Base-by-base conservation (phyloP, 495 filamentous ascomycete species). In the Daldinia loculata region DNA sequence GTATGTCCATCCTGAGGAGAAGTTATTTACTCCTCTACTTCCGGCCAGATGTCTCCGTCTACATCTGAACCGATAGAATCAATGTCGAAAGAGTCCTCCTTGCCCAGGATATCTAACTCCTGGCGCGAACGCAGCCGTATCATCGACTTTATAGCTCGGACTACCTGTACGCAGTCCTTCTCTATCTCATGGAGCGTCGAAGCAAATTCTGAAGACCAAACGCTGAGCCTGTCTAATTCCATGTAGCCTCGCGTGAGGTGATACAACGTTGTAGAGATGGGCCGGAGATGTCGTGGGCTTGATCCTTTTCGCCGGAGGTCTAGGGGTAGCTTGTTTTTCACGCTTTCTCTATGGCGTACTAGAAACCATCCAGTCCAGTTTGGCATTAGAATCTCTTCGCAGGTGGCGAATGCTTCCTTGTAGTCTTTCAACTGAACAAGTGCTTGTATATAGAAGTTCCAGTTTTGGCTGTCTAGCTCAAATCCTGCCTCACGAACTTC, bases 371-470 rank as follows among this genome's bases (percentile, higher is more conserved):
- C 91, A 3, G 83, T 83, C 85, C 92, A 96, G 48, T 86, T 81
- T 5, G 86, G 86, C 87, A 95, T 93, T 62, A 97, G 88, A 34
- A 88, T 84, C 12, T 80, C 67, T 79, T 97, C 93, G 79, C 90
- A 93, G 22, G 88, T 69, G 32, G 74, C 58, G 75, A 95, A 95
- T 41, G 93, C 92, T 26, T 78, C 64, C 26, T 76, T 74, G 63
- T 77, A 79, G 27, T 75, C 66, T 39, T 81, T 76, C 61, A 81
- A 63, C 29, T 79, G 72, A 36, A 82, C 83, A 6, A 90, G 83
- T 27, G 72, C 60, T 65, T 85, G 81, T 61, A 91, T 79, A 68
- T 88, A 85, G 55, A 78, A 77, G 75, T 91, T 91, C 89, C 88
- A 91, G 70, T 85, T 88, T 53, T 77, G 78, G 77, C 81, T 84